Base-by-base conservation (phyloP, 2,329 filamentous ascomycete genomes). In the Beauveria rudraprayagi region DNA sequence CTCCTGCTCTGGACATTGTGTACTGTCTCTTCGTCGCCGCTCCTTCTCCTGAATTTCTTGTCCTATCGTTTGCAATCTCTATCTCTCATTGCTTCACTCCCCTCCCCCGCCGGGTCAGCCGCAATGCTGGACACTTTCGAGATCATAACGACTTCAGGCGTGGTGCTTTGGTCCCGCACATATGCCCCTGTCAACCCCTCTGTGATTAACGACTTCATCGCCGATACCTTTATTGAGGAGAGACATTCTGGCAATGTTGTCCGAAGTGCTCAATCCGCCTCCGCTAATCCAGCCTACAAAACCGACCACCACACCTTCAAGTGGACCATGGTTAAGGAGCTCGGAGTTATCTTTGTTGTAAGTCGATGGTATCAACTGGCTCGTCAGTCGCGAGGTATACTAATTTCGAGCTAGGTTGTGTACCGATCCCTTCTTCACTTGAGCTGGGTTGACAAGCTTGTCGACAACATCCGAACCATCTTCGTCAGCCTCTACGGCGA, bases 221-320 rank as follows among this genome's bases (percentile, higher is more conserved):
- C 88, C 73, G 92, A 97, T 75, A 91, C 97, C 71, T 97, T 99
- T 73, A 97, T 99, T 71, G 94, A 99, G 77, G 93, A 97, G 79
- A 92, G 90, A 74, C 83, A 84, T 63, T 82, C 85, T 62, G 80
- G 80, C 56, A 80, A 82, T 58, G 79, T 83, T 60, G 80, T 85
- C 57, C 84, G 85, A 66, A 83, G 86, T 63, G 76, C 80, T 53
- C 77, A 76, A 55, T 84, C 86, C 7, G 81, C 85, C 16, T 78
- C 83, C 17, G 78, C 76, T 56, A 91, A 91, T 67, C 84, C 90
- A 17, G 82, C 87, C 0, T 99, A 94, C 77, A 91, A 85, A 75
- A 89, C 90, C 70, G 94, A 97, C 68, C 92, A 95, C 67, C 95
- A 97, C 72, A 97, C 92, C 0, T 74, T 99, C 67, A 95, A 94